These are phyloP conservation scores for Vigna unguiculata DNA, from an alignment of 306 rosid species.

Conservation along the genomic window DNA sequence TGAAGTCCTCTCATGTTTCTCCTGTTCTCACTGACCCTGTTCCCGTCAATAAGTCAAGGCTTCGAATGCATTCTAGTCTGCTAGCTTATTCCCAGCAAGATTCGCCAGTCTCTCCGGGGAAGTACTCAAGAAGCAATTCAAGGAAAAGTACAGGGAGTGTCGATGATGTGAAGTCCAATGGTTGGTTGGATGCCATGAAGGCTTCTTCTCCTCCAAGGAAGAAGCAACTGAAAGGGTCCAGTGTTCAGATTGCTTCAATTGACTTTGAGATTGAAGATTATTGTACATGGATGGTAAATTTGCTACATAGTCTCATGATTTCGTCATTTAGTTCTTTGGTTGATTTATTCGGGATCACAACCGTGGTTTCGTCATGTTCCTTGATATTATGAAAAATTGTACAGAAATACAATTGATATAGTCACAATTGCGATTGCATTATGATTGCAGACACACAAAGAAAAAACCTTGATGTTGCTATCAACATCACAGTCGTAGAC, in stretches of 20 bases:
- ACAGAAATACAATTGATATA: not conserved
- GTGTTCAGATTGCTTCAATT: constrained; percentile 58
- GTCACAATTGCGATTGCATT: not conserved
- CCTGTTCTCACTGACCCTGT: constrained; percentile 79
- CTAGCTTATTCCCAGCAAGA: constrained; percentile 69
- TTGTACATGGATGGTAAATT: constrained; percentile 71
- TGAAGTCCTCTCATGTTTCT: constrained; percentile 70
- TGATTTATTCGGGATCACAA: not conserved
- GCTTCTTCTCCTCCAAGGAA: constrained; percentile 93
- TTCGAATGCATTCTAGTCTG: constrained; percentile 67
- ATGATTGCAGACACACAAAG: not conserved
- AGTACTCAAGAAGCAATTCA: constrained; percentile 57
- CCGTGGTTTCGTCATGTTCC: not conserved
- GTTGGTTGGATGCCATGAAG: constrained; percentile 97
- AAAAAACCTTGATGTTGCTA: not conserved
- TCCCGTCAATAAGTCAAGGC: constrained; percentile 77
- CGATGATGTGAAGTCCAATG: constrained; percentile 86
- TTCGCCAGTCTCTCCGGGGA: constrained; percentile 60
- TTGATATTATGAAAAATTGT: not conserved
- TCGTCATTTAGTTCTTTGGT: not conserved
- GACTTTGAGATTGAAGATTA: constrained; percentile 67
- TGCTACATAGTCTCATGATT: not conserved
- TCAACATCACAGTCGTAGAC: not conserved
- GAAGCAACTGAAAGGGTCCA: constrained; percentile 64
- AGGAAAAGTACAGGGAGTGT: constrained; percentile 65